These are phyloP conservation scores for Scleroderma citrinum DNA, from an alignment of 768 basidiomycete genomes.

Conservation along the genomic window DNA sequence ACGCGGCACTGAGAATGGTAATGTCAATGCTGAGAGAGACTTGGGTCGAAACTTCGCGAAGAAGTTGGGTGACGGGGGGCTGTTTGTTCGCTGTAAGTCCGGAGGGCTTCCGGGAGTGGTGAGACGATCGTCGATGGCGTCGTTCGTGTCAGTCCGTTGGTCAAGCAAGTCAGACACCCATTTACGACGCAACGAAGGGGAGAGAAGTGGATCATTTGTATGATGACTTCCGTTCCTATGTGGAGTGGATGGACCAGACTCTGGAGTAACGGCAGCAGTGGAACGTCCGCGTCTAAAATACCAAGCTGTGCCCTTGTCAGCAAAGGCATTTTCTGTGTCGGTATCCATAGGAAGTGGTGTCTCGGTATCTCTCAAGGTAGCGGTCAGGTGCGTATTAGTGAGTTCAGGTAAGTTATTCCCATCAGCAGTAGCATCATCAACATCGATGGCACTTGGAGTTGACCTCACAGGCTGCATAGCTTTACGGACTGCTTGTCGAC, in stretches of 20 bases:
- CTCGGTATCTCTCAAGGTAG: conserved; percentile 35
- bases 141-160: conserved; percentile 15
- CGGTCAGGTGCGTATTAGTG: conserved; percentile 14
- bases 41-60: conserved; percentile 38
- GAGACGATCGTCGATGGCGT: conserved; percentile 1
- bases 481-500: conserved; percentile 66
- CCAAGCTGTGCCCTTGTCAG: conserved; percentile 44
- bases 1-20: conserved; percentile 29
- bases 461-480: conserved; percentile 37
- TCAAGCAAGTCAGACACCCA: conserved; percentile 42
- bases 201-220: conserved; percentile 34
- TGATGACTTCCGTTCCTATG: conserved; percentile 20
- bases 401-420: conserved; percentile 16
- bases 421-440: conserved; percentile 17
- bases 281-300: conserved; percentile 48
- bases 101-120: neutral
- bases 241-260: conserved; percentile 31
- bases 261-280: conserved; percentile 15
- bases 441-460: conserved; percentile 16
- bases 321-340: conserved; percentile 70
- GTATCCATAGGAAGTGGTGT: conserved; percentile 69
- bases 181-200: conserved; percentile 40
- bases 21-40: conserved; percentile 40
- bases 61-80: conserved; percentile 27
- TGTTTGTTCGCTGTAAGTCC: conserved; percentile 4